A percentile compares a stretch with the other conserved stretches of the same genome.
Evolutionary conservation across 371 early-diverging fungal species (phyloP).

Genomic region (Apophysomyces trapeziformis): DNA sequence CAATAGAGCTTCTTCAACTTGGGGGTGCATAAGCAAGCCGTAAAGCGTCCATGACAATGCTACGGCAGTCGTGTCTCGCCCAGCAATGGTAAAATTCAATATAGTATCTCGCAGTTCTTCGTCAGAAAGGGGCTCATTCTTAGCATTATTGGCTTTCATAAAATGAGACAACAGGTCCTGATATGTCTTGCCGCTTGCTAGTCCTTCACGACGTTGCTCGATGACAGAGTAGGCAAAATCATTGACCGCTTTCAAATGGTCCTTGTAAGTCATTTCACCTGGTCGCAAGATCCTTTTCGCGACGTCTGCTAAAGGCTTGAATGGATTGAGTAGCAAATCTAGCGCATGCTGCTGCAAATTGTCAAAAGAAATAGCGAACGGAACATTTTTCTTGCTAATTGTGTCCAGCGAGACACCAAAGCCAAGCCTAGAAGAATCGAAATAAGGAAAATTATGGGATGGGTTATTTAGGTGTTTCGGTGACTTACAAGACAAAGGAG

Average conservation of each 20-base stretch:
- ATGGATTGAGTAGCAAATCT: constrained; percentile 34
- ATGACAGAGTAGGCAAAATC: constrained; percentile 37
- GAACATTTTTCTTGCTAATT: neutral
- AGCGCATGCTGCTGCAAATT: constrained; percentile 18
- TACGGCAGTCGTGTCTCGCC: constrained; percentile 76
- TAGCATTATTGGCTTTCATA: constrained; percentile 49
- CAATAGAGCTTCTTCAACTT: constrained; percentile 56
- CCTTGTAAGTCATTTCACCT: constrained; percentile 19
- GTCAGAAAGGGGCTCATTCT: constrained; percentile 43
- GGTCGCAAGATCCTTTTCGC: constrained; percentile 13
- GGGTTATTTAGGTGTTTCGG: too few species aligned
- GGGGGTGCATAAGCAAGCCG: constrained; percentile 55
- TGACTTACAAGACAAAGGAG: constrained; percentile 50
- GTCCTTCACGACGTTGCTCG: constrained; percentile 26
- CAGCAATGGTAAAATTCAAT: constrained; percentile 73
- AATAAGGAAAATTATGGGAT: too few species aligned
- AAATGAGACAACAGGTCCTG: constrained; percentile 54
- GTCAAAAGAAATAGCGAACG: constrained; percentile 12
- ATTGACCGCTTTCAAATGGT: constrained; percentile 36
- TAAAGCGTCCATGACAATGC: constrained; percentile 76
- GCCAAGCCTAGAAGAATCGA: neutral
- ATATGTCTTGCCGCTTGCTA: constrained; percentile 21
- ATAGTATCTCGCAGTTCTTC: constrained; percentile 65
- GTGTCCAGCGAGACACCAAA: constrained; percentile 9
- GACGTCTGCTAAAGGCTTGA: constrained; percentile 39